Percentiles rank a stretch among this genome's conserved stretches.
Evolutionary conservation across 176 grass and related monocot species (phyloP).

Genomic region (Triticum timopheevii): DNA sequence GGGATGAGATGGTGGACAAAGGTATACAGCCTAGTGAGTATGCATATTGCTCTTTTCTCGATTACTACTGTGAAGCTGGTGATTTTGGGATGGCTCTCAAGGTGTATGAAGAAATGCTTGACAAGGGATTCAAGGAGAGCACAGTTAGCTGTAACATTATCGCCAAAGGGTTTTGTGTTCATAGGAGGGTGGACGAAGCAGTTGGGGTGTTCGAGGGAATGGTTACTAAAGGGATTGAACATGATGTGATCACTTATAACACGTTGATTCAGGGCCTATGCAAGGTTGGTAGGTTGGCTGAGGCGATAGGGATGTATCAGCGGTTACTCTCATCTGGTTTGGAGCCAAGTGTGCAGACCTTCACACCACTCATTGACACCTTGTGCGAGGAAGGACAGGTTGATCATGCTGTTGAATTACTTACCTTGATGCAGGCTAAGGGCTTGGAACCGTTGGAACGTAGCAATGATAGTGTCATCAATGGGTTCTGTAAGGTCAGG

Average conservation of each 20-base stretch:
- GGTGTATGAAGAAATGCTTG: conserved; percentile 70
- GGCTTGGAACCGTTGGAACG: conserved; percentile 53
- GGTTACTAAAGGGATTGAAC: conserved; percentile 48
- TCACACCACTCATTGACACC: conserved; percentile 54
- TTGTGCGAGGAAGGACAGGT: conserved; percentile 65
- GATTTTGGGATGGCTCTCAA: conserved; percentile 57
- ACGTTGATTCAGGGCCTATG: conserved; percentile 73
- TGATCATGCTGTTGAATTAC: conserved; percentile 54
- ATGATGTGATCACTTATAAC: conserved; percentile 68
- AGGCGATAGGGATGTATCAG: conserved; percentile 44
- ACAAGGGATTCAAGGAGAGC: conserved; percentile 56
- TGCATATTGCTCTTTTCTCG: conserved; percentile 47
- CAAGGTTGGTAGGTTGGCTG: conserved; percentile 43
- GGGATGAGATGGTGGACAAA: conserved; percentile 67
- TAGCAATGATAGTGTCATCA: conserved; percentile 66
- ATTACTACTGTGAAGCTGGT: conserved; percentile 50
- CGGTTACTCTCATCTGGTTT: conserved; percentile 53
- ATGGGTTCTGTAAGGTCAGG: conserved; percentile 58
- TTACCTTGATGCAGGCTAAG: conserved; percentile 63
- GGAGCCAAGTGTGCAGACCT: conserved; percentile 51
- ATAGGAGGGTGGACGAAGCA: conserved; percentile 55
- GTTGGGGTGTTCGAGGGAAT: conserved; percentile 57
- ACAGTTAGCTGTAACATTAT: conserved; percentile 66
- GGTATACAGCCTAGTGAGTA: conserved; percentile 62
- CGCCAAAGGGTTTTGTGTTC: conserved; percentile 46